Base-by-base conservation (phyloP, 1,284 basidiomycete species). In the Ustilago nuda region DNA sequence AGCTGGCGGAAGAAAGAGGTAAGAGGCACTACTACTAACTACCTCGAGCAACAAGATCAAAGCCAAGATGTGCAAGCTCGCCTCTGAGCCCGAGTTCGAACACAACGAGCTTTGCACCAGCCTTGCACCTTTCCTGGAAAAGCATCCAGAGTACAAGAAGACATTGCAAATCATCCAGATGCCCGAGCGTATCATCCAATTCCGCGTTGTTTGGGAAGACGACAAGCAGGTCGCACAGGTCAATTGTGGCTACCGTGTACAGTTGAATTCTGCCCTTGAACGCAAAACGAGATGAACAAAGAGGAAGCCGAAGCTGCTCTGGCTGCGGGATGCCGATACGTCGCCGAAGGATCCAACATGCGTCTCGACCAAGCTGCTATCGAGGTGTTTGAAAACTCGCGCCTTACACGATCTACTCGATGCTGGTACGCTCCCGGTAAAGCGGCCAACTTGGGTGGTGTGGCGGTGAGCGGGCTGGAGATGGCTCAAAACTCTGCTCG, bases 231-330 rank as follows among this genome's bases (percentile, higher is more conserved):
- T 57, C 2, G 86, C 90, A 55, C 91, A 92, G 79, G 92, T 93
- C 80, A 92, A 93, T 88, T 88, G 90, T 69, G 92, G 91, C 46
- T 93, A 90, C 88, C 90, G 92, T 83, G 92, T 93, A 59, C 91
- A 91, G 90, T 93, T 92, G 89, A 93, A 93, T 89, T 92, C 92
- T 48, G 91, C 91, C 19, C 89, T 93, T 59, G n/a, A n/a, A n/a
- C n/a, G n/a, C 92, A 93, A 87, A 93, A 93, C 87, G 92, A 93
- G 87, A 89, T 93, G 62, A 89, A 89, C 50, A 89, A 87, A 55
- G 90, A 90, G 76, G 92, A 93, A 86, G 92, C 92, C 62, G 87
- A 91, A 86, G 90, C 89, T 9, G 89, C 92, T 76, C 84, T 92
- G 84, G 89, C 89, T 80, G 90, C 91, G 46, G 92, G 92, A 76